phyloP scores from a whole-genome alignment of 176 grass and related monocot species.

The Paspalum vaginatum region DNA sequence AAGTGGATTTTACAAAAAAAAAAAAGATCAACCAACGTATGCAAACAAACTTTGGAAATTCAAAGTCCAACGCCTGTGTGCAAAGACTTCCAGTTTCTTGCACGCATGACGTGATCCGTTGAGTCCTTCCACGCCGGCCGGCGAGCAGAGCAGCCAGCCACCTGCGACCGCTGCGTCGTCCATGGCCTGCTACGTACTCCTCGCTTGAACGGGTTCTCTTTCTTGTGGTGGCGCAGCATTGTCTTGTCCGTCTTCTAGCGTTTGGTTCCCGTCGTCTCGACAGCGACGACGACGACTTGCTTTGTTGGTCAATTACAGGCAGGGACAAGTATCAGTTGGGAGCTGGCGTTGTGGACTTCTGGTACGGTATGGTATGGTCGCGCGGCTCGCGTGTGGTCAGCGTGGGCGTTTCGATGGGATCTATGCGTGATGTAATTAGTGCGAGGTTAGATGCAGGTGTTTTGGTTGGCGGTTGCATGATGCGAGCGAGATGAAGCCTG shows the following conservation, averaged over 20 bases:
- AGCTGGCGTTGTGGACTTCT: not conserved
- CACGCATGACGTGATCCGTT: no score
- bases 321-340: not conserved
- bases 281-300: not conserved
- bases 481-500: not conserved
- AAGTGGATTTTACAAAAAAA: no score
- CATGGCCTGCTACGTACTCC: no score
- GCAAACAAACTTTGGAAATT: no score
- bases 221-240: not conserved
- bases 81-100: no score
- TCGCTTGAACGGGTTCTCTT: not conserved
- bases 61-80: no score
- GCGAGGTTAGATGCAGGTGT: not conserved
- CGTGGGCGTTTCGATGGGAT: conserved; percentile 17
- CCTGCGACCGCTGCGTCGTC: not conserved
- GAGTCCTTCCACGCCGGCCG: not conserved
- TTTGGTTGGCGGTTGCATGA: not conserved
- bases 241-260: not conserved
- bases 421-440: not conserved
- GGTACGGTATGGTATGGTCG: no score
- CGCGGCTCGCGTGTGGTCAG: not conserved
- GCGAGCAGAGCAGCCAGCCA: not conserved
- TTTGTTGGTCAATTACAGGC: not conserved
- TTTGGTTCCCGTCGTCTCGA: not conserved
- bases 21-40: no score